Conservation (phyloP, 2,329 filamentous ascomycete genomes). For the Fusarium albidum region DNA sequence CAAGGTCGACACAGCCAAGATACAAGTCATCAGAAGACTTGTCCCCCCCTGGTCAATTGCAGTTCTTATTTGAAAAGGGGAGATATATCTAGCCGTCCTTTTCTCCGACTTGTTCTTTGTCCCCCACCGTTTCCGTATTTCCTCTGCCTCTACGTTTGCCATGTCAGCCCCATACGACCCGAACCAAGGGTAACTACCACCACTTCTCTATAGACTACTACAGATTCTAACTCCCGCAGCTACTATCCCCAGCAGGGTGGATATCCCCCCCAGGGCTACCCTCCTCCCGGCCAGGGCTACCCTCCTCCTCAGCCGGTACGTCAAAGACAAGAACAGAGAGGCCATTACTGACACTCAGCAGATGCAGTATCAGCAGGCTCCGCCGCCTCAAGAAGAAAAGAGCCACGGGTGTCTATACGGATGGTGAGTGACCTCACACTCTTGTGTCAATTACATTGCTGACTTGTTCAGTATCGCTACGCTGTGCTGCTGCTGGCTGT, state of each 20-base stretch:
- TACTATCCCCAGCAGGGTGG: constrained; percentile 24
- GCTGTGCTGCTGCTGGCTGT: constrained; percentile 55
- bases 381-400: constrained; percentile 49
- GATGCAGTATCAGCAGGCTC: constrained; percentile 46
- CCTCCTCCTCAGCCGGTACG: constrained; percentile 38
- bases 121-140: background rate
- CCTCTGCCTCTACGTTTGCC: background rate
- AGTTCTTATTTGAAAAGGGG: background rate
- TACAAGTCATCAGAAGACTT: constrained; percentile 25
- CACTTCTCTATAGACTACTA: background rate
- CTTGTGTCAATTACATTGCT: background rate
- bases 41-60: constrained; percentile 1
- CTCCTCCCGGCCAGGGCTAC: constrained; percentile 38
- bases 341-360: constrained; percentile 19
- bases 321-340: background rate
- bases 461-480: constrained; percentile 45
- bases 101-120: background rate
- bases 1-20: constrained; percentile 31
- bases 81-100: constrained; percentile 21
- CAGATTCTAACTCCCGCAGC: constrained; percentile 18
- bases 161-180: constrained; percentile 31
- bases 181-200: constrained; percentile 21
- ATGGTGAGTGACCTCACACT: too few relatives aligned
- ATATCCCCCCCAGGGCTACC: constrained; percentile 40
- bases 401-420: constrained; percentile 52